These are phyloP conservation scores for Spathaspora gorwiae DNA, from an alignment of 805 yeast genomes.

Conservation along the genomic window DNA sequence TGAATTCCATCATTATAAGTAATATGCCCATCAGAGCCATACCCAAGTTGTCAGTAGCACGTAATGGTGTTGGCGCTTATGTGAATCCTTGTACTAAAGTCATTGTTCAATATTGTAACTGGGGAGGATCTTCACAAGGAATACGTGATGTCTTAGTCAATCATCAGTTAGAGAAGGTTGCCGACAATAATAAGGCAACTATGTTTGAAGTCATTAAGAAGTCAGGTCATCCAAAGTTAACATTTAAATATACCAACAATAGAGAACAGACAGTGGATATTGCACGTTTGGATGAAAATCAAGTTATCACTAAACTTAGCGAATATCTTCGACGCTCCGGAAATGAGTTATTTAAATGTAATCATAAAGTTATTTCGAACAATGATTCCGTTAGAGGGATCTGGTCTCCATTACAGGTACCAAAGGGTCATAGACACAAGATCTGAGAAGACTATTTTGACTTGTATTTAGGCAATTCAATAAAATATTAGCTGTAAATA, in stretches of 20 bases:
- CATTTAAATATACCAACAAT: constrained; percentile 35
- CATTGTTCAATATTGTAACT: constrained; percentile 79
- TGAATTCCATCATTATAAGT: not conserved
- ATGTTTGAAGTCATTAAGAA: constrained; percentile 67
- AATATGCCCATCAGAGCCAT: constrained; percentile 58
- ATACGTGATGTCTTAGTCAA: constrained; percentile 62
- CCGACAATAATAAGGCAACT: constrained; percentile 57
- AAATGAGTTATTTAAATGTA: constrained; percentile 54
- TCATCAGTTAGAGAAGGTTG: constrained; percentile 50
- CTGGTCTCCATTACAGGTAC: constrained; percentile 92
- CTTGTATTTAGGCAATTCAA: too few species aligned
- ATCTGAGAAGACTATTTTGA: constrained; percentile 16
- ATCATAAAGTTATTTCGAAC: constrained; percentile 69
- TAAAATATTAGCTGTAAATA: too few species aligned
- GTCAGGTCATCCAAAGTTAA: constrained; percentile 76
- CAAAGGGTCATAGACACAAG: constrained; percentile 36
- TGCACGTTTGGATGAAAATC: constrained; percentile 59
- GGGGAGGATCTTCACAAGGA: constrained; percentile 93
- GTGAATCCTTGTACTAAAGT: constrained; percentile 72
- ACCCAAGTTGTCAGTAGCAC: constrained; percentile 52
- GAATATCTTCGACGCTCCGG: constrained; percentile 71
- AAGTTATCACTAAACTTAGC: constrained; percentile 61
- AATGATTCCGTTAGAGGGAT: constrained; percentile 90
- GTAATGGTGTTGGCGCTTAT: constrained; percentile 75
- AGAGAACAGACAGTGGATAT: constrained; percentile 55